Percentiles rank a stretch among this genome's conserved stretches.
These are phyloP conservation scores for Leccinum aurantiacum DNA, from an alignment of 768 basidiomycete genomes.

Conservation along the genomic window DNA sequence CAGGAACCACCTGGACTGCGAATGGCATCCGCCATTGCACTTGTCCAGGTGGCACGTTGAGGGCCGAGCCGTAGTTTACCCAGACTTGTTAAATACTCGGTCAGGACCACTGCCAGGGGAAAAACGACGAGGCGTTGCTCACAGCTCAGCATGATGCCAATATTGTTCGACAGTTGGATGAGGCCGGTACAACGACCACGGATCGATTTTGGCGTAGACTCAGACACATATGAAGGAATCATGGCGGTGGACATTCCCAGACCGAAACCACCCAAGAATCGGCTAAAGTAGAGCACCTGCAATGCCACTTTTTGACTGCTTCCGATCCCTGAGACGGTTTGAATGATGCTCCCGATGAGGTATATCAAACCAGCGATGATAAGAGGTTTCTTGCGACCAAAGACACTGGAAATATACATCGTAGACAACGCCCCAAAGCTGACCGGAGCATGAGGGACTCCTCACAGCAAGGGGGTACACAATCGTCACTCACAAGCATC, in stretches of 20 bases:
- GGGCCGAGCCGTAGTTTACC: constrained; percentile 46
- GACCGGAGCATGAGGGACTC: not conserved
- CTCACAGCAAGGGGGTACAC: not conserved
- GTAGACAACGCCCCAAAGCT: constrained; percentile 47
- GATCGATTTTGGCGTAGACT: constrained; percentile 47
- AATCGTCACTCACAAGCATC: constrained; percentile 42
- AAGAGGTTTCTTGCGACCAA: constrained; percentile 48
- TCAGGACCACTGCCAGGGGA: not conserved
- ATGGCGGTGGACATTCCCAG: constrained; percentile 54
- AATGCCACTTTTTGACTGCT: constrained; percentile 36
- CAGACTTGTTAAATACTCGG: constrained; percentile 35
- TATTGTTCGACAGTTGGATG: constrained; percentile 35
- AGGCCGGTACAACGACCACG: constrained; percentile 51
- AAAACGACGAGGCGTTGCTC: constrained; percentile 5
- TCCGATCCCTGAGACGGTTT: constrained; percentile 46
- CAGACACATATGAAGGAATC: constrained; percentile 51
- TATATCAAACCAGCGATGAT: constrained; percentile 46
- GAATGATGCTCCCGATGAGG: constrained; percentile 47
- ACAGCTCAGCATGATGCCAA: constrained; percentile 39
- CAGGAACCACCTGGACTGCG: constrained; percentile 52
- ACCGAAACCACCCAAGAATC: constrained; percentile 64
- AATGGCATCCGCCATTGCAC: constrained; percentile 56
- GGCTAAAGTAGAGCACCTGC: constrained; percentile 44
- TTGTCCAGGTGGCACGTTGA: constrained; percentile 37
- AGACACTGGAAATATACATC: constrained; percentile 40